phyloP scores from a whole-genome alignment of 352 stramenopile genomes.

The Phytophthora sansomeana region DNA sequence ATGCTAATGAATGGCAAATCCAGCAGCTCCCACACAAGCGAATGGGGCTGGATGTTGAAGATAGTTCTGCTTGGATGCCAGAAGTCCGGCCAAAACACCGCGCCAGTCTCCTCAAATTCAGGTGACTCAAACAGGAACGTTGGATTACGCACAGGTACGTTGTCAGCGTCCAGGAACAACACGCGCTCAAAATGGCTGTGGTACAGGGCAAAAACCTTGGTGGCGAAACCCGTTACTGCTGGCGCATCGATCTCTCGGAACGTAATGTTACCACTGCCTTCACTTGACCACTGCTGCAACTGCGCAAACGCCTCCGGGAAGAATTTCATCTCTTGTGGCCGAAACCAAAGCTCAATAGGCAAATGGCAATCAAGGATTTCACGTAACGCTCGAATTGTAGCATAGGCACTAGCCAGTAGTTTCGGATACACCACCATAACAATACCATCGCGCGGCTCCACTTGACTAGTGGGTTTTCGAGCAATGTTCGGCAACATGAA shows the following conservation, averaged over 20 bases:
- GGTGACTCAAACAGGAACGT: constrained; percentile 53
- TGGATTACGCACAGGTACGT: constrained; percentile 52
- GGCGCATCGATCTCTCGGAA: constrained; percentile 38
- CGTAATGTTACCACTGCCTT: constrained; percentile 29
- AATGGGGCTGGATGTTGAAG: constrained; percentile 66
- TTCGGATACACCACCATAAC: constrained; percentile 65
- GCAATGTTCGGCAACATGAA: constrained; percentile 29
- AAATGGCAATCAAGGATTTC: constrained; percentile 40
- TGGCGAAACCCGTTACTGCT: constrained; percentile 46
- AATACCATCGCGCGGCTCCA: constrained; percentile 40
- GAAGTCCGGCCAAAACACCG: constrained; percentile 79
- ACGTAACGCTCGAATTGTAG: constrained; percentile 42
- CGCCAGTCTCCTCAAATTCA: constrained; percentile 47
- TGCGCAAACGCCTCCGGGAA: constrained; percentile 22
- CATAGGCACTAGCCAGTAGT: constrained; percentile 48
- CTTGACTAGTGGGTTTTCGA: neutral
- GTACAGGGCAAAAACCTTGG: constrained; percentile 60
- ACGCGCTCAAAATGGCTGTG: constrained; percentile 53
- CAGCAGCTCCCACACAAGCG: constrained; percentile 62
- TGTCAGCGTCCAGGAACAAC: constrained; percentile 68
- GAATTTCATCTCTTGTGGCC: constrained; percentile 41
- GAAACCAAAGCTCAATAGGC: constrained; percentile 64
- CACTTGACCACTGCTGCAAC: constrained; percentile 35
- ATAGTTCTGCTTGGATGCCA: constrained; percentile 65
- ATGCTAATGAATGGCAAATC: constrained; percentile 55